Evolutionary conservation across 768 basidiomycete species (phyloP).

Genomic region (Phlebiopsis gigantea): DNA sequence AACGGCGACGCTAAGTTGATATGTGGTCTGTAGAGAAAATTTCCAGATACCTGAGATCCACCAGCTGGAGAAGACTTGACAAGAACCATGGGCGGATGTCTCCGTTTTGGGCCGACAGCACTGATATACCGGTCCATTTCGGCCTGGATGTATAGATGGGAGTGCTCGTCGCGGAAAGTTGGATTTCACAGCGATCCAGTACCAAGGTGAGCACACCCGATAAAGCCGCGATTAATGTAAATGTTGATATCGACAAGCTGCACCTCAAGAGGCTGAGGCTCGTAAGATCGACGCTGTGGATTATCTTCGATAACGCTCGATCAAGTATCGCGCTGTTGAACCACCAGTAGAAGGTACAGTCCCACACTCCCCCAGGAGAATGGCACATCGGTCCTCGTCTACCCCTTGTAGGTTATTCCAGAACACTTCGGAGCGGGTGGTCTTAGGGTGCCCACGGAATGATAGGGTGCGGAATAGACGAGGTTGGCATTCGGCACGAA

Average conservation of each 20-base stretch:
- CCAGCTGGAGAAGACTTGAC: not conserved
- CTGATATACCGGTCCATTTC: not conserved
- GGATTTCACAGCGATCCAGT: not conserved
- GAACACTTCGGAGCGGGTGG: not conserved
- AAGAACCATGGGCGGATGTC: not conserved
- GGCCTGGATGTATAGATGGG: not conserved
- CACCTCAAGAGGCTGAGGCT: not conserved
- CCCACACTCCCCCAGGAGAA: not conserved
- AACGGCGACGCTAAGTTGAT: not conserved
- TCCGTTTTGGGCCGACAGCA: not conserved
- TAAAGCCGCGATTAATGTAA: not conserved
- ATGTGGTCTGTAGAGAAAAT: not conserved
- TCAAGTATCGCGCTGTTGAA: not conserved
- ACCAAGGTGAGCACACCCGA: not conserved
- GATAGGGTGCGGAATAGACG: not conserved
- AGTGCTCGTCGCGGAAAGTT: not conserved
- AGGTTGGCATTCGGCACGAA: not conserved
- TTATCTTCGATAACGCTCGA: not conserved
- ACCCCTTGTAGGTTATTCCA: not conserved
- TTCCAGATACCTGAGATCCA: not conserved
- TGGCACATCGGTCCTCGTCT: not conserved
- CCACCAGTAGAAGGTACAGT: not conserved
- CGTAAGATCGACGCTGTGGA: not conserved
- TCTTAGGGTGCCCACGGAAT: not conserved
- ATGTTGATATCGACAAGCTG: not conserved